Conservation (phyloP, 768 basidiomycete genomes). For the Clathrus columnatus region DNA sequence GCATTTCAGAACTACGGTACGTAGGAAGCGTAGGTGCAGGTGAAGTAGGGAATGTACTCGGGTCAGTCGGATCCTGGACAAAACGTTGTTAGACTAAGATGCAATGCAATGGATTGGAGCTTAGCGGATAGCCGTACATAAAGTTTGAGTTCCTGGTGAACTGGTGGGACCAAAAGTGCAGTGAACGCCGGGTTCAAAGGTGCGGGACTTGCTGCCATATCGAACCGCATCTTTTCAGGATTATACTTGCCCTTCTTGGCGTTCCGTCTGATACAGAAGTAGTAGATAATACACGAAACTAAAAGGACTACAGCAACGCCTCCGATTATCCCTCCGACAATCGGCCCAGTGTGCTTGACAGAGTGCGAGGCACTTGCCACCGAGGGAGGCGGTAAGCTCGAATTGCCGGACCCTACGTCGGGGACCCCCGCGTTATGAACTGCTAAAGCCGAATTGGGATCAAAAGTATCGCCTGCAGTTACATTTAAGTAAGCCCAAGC, state of each 20-base stretch:
- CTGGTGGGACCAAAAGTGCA: not conserved
- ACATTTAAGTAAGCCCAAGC: constrained; percentile 4
- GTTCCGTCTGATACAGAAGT: not conserved
- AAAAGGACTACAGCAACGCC: not conserved
- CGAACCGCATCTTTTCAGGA: not conserved
- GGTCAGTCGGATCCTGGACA: not conserved
- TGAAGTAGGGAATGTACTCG: not conserved
- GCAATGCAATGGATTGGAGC: not conserved
- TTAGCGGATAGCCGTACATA: not conserved
- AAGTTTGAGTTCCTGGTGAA: not conserved
- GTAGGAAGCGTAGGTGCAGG: not conserved
- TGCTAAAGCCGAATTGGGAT: not conserved
- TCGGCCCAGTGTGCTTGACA: not conserved
- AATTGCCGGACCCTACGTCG: not conserved
- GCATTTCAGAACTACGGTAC: not conserved
- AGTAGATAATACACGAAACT: not conserved
- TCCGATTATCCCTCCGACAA: not conserved
- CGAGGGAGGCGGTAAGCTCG: not conserved
- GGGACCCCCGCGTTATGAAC: not conserved
- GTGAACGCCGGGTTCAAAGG: not conserved
- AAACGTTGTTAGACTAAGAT: not conserved
- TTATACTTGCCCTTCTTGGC: not conserved
- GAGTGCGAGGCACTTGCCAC: not conserved
- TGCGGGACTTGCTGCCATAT: not conserved
- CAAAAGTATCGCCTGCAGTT: not conserved